These are phyloP conservation scores for Albugo candida DNA, from an alignment of 352 stramenopile genomes.

Conservation along the genomic window DNA sequence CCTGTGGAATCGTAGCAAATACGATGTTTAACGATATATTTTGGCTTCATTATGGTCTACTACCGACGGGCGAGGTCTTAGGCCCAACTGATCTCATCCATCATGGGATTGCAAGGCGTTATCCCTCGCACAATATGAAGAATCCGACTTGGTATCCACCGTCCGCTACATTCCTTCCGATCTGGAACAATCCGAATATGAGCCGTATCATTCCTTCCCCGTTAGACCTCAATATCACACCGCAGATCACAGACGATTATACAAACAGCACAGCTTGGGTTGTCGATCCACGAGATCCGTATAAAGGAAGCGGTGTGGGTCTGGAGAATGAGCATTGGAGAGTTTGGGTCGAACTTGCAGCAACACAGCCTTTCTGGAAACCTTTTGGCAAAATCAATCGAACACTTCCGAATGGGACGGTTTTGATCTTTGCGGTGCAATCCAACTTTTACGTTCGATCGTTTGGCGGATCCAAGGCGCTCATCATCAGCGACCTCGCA, in stretches of 20 bases:
- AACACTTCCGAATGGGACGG: slow-evolving; percentile 29
- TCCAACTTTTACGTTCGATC: slow-evolving; percentile 63
- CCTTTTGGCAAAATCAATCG: slow-evolving; percentile 36
- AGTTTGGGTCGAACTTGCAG: slow-evolving; percentile 47
- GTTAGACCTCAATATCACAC: slow-evolving; percentile 4
- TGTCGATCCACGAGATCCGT: slow-evolving; percentile 21
- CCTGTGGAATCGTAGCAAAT: slow-evolving; percentile 55
- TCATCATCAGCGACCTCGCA: slow-evolving; percentile 36
- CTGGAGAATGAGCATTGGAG: slow-evolving; percentile 61
- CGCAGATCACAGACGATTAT: slow-evolving; percentile 33
- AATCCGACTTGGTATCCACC: slow-evolving; percentile 23
- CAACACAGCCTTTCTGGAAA: slow-evolving; percentile 44
- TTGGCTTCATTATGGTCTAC: slow-evolving; percentile 37
- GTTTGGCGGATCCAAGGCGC: slow-evolving; percentile 37
- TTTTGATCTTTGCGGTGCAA: slow-evolving; percentile 50
- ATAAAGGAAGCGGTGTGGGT: slow-evolving; percentile 21
- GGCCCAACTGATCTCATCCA: slow-evolving; percentile 17
- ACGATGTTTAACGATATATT: slow-evolving; percentile 78
- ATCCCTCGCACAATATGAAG: slow-evolving; percentile 30
- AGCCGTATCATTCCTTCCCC: slow-evolving; percentile 42
- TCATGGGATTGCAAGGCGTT: slow-evolving; percentile 23
- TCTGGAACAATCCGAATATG: slow-evolving; percentile 56
- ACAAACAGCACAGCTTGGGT: slow-evolving; percentile 63
- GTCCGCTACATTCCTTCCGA: slow-evolving; percentile 20
- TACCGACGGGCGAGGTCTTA: slow-evolving; percentile 27